Conservation (phyloP, 169 alveolate genomes). For the Cryptosporidium meleagridis region DNA sequence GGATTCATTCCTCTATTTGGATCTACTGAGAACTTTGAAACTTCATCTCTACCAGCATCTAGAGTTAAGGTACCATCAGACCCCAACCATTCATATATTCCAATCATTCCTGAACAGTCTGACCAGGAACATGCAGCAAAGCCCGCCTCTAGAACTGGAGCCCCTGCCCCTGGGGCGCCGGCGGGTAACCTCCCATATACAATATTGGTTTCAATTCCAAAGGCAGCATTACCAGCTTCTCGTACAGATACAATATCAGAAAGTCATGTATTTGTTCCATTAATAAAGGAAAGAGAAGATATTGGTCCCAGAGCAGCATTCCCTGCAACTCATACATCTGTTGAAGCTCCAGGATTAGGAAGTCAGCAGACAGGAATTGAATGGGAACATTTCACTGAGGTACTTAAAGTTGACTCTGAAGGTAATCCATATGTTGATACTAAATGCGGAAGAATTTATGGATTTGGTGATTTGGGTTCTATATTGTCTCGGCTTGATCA, state of each 20-base stretch:
- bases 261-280: neutral
- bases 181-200: slow-evolving; percentile 41
- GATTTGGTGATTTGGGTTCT: slow-evolving; percentile 37
- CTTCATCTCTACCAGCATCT: slow-evolving; percentile 33
- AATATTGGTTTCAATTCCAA: slow-evolving; percentile 25
- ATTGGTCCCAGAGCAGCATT: slow-evolving; percentile 52
- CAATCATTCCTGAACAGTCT: neutral
- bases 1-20: slow-evolving; percentile 39
- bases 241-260: slow-evolving; percentile 23
- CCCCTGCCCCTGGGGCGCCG: slow-evolving; percentile 69
- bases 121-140: slow-evolving; percentile 51
- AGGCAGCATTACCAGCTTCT: slow-evolving; percentile 59
- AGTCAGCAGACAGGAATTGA: neutral
- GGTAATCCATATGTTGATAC: slow-evolving; percentile 69
- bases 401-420: slow-evolving; percentile 23
- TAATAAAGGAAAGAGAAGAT: slow-evolving; percentile 27
- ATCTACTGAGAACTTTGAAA: neutral
- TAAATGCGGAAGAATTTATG: slow-evolving; percentile 31
- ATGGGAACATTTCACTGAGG: slow-evolving; percentile 48
- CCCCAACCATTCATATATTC: slow-evolving; percentile 13
- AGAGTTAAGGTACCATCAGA: slow-evolving; percentile 10
- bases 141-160: slow-evolving; percentile 53
- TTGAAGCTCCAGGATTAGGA: slow-evolving; percentile 52
- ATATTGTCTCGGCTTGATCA: slow-evolving; percentile 38
- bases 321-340: slow-evolving; percentile 56